A percentile compares a stretch with the other conserved stretches of the same genome.
Evolutionary conservation across 1,284 basidiomycete species (phyloP).

Genomic region (Peniophora sp.): DNA sequence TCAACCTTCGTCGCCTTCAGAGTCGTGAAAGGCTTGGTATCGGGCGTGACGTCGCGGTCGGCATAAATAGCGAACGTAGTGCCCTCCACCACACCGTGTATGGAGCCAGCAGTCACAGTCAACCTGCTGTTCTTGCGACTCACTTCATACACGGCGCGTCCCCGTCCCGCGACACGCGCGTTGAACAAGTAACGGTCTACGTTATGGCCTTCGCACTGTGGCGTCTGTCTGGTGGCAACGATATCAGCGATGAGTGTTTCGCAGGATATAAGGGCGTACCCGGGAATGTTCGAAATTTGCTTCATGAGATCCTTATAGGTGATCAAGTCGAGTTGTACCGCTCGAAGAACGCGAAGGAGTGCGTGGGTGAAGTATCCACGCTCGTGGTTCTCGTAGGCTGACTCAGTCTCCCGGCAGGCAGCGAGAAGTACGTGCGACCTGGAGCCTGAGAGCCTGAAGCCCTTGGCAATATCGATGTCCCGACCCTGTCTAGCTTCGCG

Average conservation of each 20-base stretch:
- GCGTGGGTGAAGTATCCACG: conserved; percentile 12
- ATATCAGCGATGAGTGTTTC: neutral
- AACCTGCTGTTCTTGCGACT: conserved; percentile 1
- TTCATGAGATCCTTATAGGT: conserved; percentile 12
- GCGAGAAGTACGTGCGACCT: conserved; percentile 16
- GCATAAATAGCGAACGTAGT: conserved; percentile 8
- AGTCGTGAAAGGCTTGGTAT: neutral
- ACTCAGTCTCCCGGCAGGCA: conserved; percentile 12
- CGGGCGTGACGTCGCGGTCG: neutral
- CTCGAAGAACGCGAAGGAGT: conserved; percentile 6
- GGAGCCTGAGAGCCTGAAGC: conserved; percentile 12
- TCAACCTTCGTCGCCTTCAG: neutral
- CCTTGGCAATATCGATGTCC: conserved; percentile 1
- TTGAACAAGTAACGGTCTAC: conserved; percentile 12
- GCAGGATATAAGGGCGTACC: conserved; percentile 1
- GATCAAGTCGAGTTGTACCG: conserved; percentile 4
- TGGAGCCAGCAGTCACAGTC: conserved; percentile 11
- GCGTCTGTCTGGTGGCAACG: conserved; percentile 11
- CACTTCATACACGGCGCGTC: conserved; percentile 6
- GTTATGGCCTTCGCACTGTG: conserved; percentile 15
- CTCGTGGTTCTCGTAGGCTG: conserved; percentile 9
- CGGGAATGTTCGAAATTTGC: conserved; percentile 5
- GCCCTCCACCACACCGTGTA: conserved; percentile 10
- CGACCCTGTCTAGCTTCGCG: neutral
- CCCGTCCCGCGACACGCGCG: conserved; percentile 4